Evolutionary conservation across 2,329 filamentous ascomycete genomes (phyloP).

Genomic region (Stagonosporopsis chrysanthemi): DNA sequence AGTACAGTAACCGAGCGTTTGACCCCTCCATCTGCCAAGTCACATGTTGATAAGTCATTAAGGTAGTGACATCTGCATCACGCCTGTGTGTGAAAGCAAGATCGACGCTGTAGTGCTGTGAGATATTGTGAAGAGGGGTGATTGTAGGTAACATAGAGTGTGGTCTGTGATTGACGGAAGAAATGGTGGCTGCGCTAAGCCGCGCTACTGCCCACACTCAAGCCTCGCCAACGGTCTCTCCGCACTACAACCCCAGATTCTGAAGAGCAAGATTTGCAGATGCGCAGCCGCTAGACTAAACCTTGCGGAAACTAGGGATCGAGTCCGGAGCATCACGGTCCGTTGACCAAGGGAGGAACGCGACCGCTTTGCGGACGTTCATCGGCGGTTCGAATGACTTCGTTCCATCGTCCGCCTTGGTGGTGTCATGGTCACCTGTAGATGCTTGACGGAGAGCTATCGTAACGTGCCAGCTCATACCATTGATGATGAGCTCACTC

Average conservation of each 20-base stretch:
- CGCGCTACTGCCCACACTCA: slow-evolving; percentile 11
- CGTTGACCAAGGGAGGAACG: slow-evolving; percentile 7
- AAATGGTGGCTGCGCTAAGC: slow-evolving; percentile 33
- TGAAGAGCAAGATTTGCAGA: slow-evolving; percentile 12
- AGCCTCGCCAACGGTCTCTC: slow-evolving; percentile 17
- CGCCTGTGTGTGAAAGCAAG: not conserved
- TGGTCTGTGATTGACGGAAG: slow-evolving; percentile 37
- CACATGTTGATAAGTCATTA: not conserved
- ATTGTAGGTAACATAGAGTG: not conserved
- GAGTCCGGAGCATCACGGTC: slow-evolving; percentile 13
- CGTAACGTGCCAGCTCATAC: not conserved
- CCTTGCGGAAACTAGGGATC: slow-evolving; percentile 17
- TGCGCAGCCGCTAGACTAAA: slow-evolving; percentile 1
- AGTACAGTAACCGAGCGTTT: not conserved
- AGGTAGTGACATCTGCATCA: not conserved
- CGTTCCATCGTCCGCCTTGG: not conserved
- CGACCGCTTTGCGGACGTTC: slow-evolving; percentile 5
- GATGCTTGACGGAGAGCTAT: not conserved
- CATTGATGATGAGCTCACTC: not conserved
- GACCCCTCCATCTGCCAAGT: not conserved
- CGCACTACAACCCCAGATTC: slow-evolving; percentile 29
- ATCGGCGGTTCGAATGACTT: not conserved
- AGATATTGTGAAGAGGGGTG: not conserved
- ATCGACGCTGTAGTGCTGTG: not conserved
- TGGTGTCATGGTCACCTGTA: not conserved